Evolutionary conservation across 2,329 filamentous ascomycete genomes (phyloP).

Genomic region (Arthrobotrys sinensis): DNA sequence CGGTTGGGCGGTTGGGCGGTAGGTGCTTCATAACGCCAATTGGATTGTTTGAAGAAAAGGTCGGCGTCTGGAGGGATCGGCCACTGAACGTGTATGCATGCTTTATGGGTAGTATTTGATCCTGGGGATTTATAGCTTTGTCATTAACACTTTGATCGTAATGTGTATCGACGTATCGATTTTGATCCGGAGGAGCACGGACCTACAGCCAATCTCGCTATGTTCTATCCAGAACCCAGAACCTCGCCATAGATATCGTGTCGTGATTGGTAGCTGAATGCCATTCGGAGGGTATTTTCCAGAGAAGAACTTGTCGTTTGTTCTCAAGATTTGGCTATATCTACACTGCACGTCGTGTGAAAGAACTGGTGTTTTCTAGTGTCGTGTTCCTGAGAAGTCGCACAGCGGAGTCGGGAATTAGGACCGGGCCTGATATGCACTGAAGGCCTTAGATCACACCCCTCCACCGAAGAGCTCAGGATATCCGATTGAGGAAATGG

Average conservation of each 20-base stretch:
- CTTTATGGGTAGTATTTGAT: background rate
- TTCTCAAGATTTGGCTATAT: too few relatives aligned
- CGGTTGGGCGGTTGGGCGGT: too few relatives aligned
- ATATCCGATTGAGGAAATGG: slow-evolving; percentile 3
- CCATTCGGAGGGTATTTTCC: background rate
- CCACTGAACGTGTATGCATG: background rate
- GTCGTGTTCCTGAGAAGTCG: background rate
- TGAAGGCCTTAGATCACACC: slow-evolving; percentile 8
- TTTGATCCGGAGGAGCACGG: background rate
- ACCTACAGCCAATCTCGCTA: background rate
- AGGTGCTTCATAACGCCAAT: background rate
- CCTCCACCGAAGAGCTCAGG: background rate
- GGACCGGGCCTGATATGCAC: slow-evolving; percentile 17
- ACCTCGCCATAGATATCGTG: background rate
- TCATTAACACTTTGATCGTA: background rate
- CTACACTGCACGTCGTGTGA: too few relatives aligned
- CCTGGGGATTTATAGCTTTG: background rate
- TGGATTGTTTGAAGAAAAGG: background rate
- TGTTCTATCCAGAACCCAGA: background rate
- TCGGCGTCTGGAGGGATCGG: background rate
- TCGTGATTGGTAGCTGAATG: background rate
- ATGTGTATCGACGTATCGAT: background rate
- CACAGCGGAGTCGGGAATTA: background rate
- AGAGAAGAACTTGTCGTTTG: background rate
- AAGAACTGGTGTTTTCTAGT: background rate